These are phyloP conservation scores for Neoboletus brunneissimus DNA, from an alignment of 768 basidiomycete genomes.

Conservation along the genomic window DNA sequence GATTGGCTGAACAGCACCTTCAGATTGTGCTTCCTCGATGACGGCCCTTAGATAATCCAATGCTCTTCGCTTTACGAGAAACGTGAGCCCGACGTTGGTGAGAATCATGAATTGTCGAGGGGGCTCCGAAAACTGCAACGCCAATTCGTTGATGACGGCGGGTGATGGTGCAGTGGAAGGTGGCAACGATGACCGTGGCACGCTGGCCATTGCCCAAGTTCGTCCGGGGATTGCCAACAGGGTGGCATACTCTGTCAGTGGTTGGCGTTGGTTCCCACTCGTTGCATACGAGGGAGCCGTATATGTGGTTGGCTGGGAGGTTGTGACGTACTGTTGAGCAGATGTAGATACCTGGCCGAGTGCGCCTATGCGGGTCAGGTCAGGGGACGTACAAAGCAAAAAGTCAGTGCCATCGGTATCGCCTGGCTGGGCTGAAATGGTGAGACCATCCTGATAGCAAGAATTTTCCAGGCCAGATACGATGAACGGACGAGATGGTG, in stretches of 20 bases:
- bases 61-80: slow-evolving; percentile 77
- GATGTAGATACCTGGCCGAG: slow-evolving; percentile 62
- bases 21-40: slow-evolving; percentile 77
- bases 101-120: slow-evolving; percentile 83
- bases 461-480: slow-evolving; percentile 58
- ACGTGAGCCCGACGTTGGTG: slow-evolving; percentile 81
- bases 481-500: slow-evolving; percentile 55
- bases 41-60: slow-evolving; percentile 81
- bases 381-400: slow-evolving; percentile 71
- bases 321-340: slow-evolving; percentile 31
- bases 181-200: slow-evolving; percentile 36
- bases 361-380: slow-evolving; percentile 67
- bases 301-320: slow-evolving; percentile 40
- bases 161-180: slow-evolving; percentile 47
- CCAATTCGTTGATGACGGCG: slow-evolving; percentile 72
- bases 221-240: slow-evolving; percentile 76
- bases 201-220: slow-evolving; percentile 78
- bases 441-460: slow-evolving; percentile 65
- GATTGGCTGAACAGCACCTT: slow-evolving; percentile 74
- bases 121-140: slow-evolving; percentile 72
- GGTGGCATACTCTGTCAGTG: slow-evolving; percentile 74
- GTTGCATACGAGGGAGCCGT: slow-evolving; percentile 40
- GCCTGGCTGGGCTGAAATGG: slow-evolving; percentile 68
- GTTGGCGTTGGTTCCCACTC: slow-evolving; percentile 48
- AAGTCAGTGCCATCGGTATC: slow-evolving; percentile 74